These are phyloP conservation scores for Pisolithus orientalis DNA, from an alignment of 768 basidiomycete species.

Conservation along the genomic window DNA sequence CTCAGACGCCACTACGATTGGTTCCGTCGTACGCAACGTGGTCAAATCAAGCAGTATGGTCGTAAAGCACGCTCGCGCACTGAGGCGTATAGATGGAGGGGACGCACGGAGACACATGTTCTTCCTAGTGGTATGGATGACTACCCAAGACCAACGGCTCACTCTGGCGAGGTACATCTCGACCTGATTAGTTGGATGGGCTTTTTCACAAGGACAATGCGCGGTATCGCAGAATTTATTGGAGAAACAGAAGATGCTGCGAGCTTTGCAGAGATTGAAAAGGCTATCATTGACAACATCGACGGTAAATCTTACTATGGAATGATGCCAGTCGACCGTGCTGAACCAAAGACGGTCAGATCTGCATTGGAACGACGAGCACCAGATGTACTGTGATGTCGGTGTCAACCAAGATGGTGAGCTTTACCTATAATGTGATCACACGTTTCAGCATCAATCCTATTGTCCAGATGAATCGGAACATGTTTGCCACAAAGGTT, in stretches of 20 bases:
- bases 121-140: slow-evolving; percentile 96
- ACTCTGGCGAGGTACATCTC: slow-evolving; percentile 87
- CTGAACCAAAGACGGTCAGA: slow-evolving; percentile 38
- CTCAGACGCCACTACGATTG: slow-evolving; percentile 91
- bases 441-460: neutral
- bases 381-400: slow-evolving; percentile 91
- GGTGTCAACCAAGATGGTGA: slow-evolving; percentile 79
- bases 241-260: slow-evolving; percentile 78
- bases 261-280: slow-evolving; percentile 74
- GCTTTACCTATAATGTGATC: slow-evolving; percentile 4
- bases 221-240: slow-evolving; percentile 78
- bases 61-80: slow-evolving; percentile 78
- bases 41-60: slow-evolving; percentile 88
- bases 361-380: slow-evolving; percentile 86
- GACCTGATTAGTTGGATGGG: slow-evolving; percentile 96
- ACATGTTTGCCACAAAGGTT: slow-evolving; percentile 87
- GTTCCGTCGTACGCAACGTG: slow-evolving; percentile 92
- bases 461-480: slow-evolving; percentile 72
- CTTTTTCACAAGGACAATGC: slow-evolving; percentile 93
- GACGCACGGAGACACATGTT: slow-evolving; percentile 78
- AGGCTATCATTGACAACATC: slow-evolving; percentile 77
- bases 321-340: slow-evolving; percentile 4
- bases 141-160: slow-evolving; percentile 86
- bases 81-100: slow-evolving; percentile 94
- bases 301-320: slow-evolving; percentile 48